Conservation (phyloP, 495 filamentous ascomycete species). For the Neurospora africana region DNA sequence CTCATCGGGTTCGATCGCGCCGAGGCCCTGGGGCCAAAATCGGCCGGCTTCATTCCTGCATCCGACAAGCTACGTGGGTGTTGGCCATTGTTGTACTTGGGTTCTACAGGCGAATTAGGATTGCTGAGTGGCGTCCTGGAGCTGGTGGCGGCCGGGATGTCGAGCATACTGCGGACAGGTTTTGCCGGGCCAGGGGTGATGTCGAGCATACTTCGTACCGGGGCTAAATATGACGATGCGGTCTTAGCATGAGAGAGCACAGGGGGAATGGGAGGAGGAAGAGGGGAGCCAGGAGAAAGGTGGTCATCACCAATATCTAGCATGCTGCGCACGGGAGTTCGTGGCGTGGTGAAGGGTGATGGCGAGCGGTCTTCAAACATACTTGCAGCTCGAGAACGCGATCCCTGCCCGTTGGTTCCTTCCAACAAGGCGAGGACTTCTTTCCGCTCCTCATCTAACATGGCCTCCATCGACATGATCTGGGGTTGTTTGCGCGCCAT, state of each 20-base stretch:
- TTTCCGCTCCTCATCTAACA: conserved; percentile 61
- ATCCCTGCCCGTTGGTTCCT: conserved; percentile 15
- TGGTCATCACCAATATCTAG: conserved; percentile 37
- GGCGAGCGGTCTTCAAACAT: conserved; percentile 31
- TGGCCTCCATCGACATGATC: conserved; percentile 55
- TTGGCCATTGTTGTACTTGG: conserved; percentile 12
- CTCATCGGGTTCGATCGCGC: conserved; percentile 30
- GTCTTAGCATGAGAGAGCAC: conserved; percentile 13
- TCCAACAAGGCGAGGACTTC: conserved; percentile 59
- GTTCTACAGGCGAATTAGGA: conserved; percentile 31
- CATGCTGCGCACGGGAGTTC: conserved; percentile 48
- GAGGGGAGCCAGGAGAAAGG: conserved; percentile 10
- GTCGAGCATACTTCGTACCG: conserved; percentile 53
- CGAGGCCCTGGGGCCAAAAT: conserved; percentile 29
- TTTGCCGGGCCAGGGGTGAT: conserved; percentile 28
- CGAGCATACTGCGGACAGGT: conserved; percentile 33
- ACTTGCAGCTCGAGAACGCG: conserved; percentile 26
- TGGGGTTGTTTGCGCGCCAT: conserved; percentile 19
- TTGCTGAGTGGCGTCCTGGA: conserved; percentile 22
- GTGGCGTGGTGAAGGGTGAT: conserved; percentile 37
- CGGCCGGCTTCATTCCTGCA: conserved; percentile 30
- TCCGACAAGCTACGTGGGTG: conserved; percentile 45
- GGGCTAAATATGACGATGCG: conserved; percentile 20
- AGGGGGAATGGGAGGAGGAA: not conserved
- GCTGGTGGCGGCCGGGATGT: conserved; percentile 16